phyloP scores from a whole-genome alignment of 371 early-diverging fungal genomes.

The Apophysomyces trapeziformis region DNA sequence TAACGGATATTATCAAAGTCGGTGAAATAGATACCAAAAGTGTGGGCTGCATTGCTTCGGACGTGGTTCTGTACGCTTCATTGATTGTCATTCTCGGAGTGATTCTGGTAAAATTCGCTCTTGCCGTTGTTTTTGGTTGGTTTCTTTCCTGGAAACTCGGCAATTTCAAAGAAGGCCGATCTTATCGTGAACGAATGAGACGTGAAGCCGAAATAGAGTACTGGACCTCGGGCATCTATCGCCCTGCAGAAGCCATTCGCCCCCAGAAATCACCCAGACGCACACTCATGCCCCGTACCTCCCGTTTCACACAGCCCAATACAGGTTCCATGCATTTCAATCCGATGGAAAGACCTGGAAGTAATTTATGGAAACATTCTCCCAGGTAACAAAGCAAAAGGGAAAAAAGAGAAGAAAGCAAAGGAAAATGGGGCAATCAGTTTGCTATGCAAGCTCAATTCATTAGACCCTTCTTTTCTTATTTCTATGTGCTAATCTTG shows the following conservation, averaged over 20 bases:
- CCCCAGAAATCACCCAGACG: conserved; percentile 33
- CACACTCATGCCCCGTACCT: conserved; percentile 43
- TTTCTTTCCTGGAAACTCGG: conserved; percentile 68
- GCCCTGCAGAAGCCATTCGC: conserved; percentile 44
- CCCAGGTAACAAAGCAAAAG: conserved; percentile 23
- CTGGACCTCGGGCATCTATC: conserved; percentile 60
- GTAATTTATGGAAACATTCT: conserved; percentile 42
- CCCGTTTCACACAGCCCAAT: conserved; percentile 50
- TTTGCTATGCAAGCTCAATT: no score
- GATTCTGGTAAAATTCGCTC: conserved; percentile 67
- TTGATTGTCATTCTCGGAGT: conserved; percentile 62
- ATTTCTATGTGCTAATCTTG: not conserved
- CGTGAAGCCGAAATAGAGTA: conserved; percentile 63
- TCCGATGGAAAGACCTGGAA: conserved; percentile 31
- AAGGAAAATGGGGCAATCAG: not conserved
- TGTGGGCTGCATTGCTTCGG: conserved; percentile 71
- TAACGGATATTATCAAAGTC: conserved; percentile 69
- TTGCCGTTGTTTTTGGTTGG: conserved; percentile 83
- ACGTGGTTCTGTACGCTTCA: conserved; percentile 60
- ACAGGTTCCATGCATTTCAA: conserved; percentile 48
- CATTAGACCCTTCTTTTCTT: conserved; percentile 2
- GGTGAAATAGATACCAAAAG: conserved; percentile 80
- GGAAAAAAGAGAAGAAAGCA: not conserved
- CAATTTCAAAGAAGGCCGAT: conserved; percentile 52
- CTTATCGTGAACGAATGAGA: conserved; percentile 58